Percentiles rank a stretch among this genome's conserved stretches.
Evolutionary conservation across 1,284 basidiomycete species (phyloP).

Genomic region (Naganishia liquefaciens): DNA sequence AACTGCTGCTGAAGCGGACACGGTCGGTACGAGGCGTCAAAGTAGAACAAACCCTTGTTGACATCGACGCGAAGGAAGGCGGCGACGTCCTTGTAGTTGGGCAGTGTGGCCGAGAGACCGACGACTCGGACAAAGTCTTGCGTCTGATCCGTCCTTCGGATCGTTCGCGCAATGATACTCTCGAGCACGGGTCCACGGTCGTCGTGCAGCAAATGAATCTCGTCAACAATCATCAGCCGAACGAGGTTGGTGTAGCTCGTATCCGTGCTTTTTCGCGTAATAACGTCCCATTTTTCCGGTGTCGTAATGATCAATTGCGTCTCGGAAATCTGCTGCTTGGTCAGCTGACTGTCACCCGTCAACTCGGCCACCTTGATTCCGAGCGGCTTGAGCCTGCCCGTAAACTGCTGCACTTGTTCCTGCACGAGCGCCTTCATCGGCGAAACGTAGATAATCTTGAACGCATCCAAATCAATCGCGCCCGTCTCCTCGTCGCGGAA

Average conservation of each 20-base stretch:
- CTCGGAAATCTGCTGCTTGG: conserved; percentile 94
- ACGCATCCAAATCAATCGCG: conserved; percentile 80
- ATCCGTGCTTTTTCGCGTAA: conserved; percentile 96
- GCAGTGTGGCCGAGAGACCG: conserved; percentile 92
- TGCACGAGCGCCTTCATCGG: conserved; percentile 99
- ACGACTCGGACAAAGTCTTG: conserved; percentile 89
- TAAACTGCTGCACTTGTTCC: conserved; percentile 95
- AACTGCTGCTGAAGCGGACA: conserved; percentile 96
- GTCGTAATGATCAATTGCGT: conserved; percentile 99
- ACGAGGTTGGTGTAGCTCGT: conserved; percentile 97
- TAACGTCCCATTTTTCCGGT: conserved; percentile 99
- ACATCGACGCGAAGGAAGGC: conserved; percentile 95
- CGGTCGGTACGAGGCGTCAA: conserved; percentile 89
- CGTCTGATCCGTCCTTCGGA: conserved; percentile 93
- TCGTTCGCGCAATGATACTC: conserved; percentile 85
- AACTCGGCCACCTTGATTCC: conserved; percentile 91
- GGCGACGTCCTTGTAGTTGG: conserved; percentile 98
- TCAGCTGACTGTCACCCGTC: conserved; percentile 97
- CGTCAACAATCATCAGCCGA: conserved; percentile 94
- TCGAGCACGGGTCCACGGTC: conserved; percentile 98
- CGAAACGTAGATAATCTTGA: conserved; percentile 98
- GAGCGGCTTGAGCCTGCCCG: conserved; percentile 74
- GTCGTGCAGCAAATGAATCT: conserved; percentile 96
- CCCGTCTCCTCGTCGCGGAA: conserved; percentile 80
- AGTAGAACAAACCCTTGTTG: conserved; percentile 92